Evolutionary conservation across 768 basidiomycete genomes (phyloP), one percentile per base, ranked within the genome.

Genomic region (Hypsizygus marmoreus): DNA sequence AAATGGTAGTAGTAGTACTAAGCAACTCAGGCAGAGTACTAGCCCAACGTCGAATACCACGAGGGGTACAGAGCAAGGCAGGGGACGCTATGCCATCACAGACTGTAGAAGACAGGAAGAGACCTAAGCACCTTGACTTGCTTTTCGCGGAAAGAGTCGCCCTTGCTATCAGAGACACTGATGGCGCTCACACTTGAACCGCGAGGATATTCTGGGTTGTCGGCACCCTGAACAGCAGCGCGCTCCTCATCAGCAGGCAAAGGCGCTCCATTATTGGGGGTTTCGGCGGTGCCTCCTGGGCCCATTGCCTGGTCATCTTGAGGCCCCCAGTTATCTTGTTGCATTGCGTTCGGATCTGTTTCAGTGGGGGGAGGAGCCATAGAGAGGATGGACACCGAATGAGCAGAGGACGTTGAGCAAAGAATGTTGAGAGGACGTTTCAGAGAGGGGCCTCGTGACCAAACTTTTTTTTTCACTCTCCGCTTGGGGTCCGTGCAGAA

Each of bases 111-210:
- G 59, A 66, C 59, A 67, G 56, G 67, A 77, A 71, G 69, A 76
- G 76, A 84, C 77, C 80, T 86, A 88, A 86, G 86, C 86, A 88
- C 86, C 86, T 88, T 88, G 77, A 82, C 74, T 74, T 84, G 84
- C 77, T 85, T 88, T 73, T 88, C 86, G 60, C 84, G 82, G 61
- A 70, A 75, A 62, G 70, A 60, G 47, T 79, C 78, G 56, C 69
- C 65, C 62, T 73, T 74, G 52, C 62, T 67, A 44, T 65, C 68
- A 66, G 70, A 66, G 54, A 60, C 61, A 51, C 62, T 69, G 31
- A 59, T 65, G 40, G 70, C 72, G 62, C 70, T 71, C 55, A 72
- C 71, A 58, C 75, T 77, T 64, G 75, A 74, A 55, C 73, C 71
- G 54, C 74, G 75, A 57, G 70, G 61, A 58, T 76, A 79, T 61